phyloP scores from a whole-genome alignment of 75 land plant species.

The Chamaecyparis obtusa region DNA sequence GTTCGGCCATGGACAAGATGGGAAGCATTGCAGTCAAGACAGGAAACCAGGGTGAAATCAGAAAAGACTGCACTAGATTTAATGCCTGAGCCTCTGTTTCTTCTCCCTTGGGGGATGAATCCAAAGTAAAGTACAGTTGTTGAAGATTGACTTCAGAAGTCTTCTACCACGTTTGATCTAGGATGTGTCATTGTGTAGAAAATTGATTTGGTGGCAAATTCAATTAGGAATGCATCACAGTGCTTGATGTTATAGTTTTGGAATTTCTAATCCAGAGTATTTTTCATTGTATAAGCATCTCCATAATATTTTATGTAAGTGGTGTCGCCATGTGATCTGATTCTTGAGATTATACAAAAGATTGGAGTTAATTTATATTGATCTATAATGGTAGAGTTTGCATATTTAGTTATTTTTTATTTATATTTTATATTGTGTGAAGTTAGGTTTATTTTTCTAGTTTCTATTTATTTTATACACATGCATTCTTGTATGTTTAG shows the following conservation, averaged over 20 bases:
- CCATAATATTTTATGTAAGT: no score
- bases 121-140: background rate
- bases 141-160: background rate
- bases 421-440: no score
- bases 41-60: conserved; percentile 57
- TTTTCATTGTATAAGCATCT: background rate
- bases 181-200: background rate
- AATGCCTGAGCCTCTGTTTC: background rate
- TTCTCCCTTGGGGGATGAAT: background rate
- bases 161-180: background rate
- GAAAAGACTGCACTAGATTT: conserved; percentile 45
- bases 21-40: conserved; percentile 58
- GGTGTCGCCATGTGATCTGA: no score
- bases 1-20: conserved; percentile 71
- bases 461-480: no score
- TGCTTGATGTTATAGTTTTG: background rate
- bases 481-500: no score
- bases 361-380: no score
- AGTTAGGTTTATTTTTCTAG: no score
- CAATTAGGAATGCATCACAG: background rate
- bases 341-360: no score
- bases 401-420: no score
- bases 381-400: no score
- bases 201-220: background rate
- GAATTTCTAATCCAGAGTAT: background rate